These are phyloP conservation scores for Neurospora tetraspora DNA, from an alignment of 495 filamentous ascomycete genomes.

Conservation along the genomic window DNA sequence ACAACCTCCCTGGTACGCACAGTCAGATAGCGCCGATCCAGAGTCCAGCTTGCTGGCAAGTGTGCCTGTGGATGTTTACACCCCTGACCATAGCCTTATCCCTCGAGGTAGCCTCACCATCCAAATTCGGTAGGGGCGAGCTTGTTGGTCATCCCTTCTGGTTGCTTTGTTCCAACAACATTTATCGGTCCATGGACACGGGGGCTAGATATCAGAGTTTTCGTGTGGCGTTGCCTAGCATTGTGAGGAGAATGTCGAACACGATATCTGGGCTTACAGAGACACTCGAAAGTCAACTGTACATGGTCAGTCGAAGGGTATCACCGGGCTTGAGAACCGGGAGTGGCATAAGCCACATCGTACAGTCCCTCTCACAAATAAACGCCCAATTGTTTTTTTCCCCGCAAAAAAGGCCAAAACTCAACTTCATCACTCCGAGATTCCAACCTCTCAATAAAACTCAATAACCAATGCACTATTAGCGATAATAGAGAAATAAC, in stretches of 20 bases:
- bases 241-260: neutral
- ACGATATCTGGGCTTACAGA: neutral
- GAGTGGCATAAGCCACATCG: neutral
- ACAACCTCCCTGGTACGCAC: neutral
- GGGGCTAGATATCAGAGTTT: too few species aligned
- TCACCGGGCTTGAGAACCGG: neutral
- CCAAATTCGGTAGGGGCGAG: neutral
- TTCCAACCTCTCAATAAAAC: too few species aligned
- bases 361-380: too few species aligned
- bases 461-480: too few species aligned
- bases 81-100: neutral
- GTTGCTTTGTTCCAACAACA: neutral
- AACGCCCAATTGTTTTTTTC: too few species aligned
- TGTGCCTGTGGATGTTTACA: neutral
- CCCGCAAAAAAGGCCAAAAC: too few species aligned
- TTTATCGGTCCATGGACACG: neutral
- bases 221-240: neutral
- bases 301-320: neutral
- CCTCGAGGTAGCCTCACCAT: neutral
- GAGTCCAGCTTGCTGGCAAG: neutral
- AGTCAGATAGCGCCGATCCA: neutral
- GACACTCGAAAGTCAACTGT: neutral
- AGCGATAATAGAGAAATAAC: too few species aligned
- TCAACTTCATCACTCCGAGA: too few species aligned
- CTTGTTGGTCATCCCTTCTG: neutral